Evolutionary conservation across 176 grass and related monocot genomes (phyloP).

Genomic region (Musa itinerans): DNA sequence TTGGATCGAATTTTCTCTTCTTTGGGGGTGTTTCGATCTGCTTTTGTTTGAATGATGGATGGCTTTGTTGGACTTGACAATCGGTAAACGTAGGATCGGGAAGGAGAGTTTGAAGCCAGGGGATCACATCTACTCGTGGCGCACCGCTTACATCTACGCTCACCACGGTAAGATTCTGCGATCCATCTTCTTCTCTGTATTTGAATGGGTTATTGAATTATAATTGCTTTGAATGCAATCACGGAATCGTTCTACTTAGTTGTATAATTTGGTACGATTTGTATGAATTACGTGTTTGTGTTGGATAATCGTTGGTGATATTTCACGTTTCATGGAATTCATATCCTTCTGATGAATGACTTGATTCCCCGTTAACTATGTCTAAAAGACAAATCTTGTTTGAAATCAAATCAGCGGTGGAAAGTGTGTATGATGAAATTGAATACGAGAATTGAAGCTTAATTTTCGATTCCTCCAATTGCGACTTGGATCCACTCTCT

Average conservation of each 20-base stretch:
- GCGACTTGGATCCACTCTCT: too few relatives aligned
- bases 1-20: background rate
- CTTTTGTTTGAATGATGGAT: background rate
- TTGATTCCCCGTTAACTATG: too few relatives aligned
- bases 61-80: background rate
- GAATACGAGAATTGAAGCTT: too few relatives aligned
- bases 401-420: too few relatives aligned
- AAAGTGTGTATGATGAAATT: too few relatives aligned
- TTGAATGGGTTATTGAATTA: background rate
- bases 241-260: too few relatives aligned
- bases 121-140: slow-evolving; percentile 83
- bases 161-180: slow-evolving; percentile 41
- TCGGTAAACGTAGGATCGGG: slow-evolving; percentile 31
- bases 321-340: too few relatives aligned
- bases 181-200: background rate
- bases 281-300: background rate
- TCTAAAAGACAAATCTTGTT: too few relatives aligned
- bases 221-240: background rate
- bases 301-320: background rate
- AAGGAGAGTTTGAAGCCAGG: slow-evolving; percentile 61
- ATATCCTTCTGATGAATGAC: too few relatives aligned
- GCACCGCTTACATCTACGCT: slow-evolving; percentile 57
- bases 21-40: background rate
- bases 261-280: background rate
- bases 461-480: too few relatives aligned